Percentiles rank a stretch among this genome's conserved stretches.
Evolutionary conservation across 164 flowering plant genomes (phyloP).

Genomic region (Aristolochia contorta): DNA sequence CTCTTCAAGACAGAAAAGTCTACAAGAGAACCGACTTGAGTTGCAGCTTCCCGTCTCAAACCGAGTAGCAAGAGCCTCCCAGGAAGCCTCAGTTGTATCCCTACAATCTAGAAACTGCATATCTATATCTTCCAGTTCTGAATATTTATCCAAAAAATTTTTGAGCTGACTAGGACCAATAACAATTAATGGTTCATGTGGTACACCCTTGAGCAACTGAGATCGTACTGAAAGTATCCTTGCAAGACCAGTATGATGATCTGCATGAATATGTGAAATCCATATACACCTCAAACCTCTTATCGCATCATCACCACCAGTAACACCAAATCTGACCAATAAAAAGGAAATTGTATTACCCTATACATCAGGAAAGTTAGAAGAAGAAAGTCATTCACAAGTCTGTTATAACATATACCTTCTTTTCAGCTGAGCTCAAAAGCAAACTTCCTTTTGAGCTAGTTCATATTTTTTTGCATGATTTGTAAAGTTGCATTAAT

Average conservation of each 20-base stretch:
- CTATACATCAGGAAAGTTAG: background rate
- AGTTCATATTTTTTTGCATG: too few species aligned
- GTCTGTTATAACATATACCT: constrained; percentile 34
- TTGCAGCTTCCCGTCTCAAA: constrained; percentile 7
- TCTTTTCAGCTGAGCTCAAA: constrained; percentile 89
- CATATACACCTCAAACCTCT: constrained; percentile 60
- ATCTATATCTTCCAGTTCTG: constrained; percentile 80
- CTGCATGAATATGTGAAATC: constrained; percentile 99
- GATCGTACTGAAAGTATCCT: constrained; percentile 80
- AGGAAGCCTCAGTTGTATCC: constrained; percentile 49
- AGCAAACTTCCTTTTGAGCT: constrained; percentile 80
- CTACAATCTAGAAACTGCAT: constrained; percentile 88
- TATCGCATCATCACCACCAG: constrained; percentile 76
- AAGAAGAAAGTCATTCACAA: background rate
- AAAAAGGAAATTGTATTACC: background rate
- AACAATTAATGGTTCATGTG: constrained; percentile 79
- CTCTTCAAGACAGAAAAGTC: constrained; percentile 29
- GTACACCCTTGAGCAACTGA: constrained; percentile 42
- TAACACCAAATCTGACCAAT: constrained; percentile 58
- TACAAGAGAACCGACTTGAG: constrained; percentile 24
- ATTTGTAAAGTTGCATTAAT: too few species aligned
- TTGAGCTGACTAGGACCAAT: constrained; percentile 80
- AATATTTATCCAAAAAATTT: constrained; percentile 75
- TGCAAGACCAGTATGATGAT: constrained; percentile 90
- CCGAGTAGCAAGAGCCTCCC: constrained; percentile 26